Conservation (phyloP, 441 rosid genomes). For the Erysimum cheiri region DNA sequence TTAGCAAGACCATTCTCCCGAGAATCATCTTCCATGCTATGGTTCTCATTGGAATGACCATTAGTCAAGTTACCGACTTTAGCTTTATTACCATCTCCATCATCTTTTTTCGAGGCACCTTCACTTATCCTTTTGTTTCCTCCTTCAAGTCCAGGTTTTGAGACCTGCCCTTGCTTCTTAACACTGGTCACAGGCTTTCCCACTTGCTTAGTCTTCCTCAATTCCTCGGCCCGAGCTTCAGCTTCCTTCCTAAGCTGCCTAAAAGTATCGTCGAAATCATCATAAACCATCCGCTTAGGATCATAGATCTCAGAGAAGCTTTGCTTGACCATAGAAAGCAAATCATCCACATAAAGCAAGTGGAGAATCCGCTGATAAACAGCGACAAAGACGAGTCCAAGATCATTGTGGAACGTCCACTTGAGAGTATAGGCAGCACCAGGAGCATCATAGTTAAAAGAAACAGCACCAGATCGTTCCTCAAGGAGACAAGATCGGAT, state of each 20-base stretch:
- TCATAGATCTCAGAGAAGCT: constrained; percentile 81
- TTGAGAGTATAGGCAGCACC: constrained; percentile 92
- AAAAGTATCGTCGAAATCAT: constrained; percentile 79
- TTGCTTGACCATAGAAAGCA: constrained; percentile 77
- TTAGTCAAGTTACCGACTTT: constrained; percentile 61
- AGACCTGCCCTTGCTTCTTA: constrained; percentile 69
- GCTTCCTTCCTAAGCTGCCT: constrained; percentile 96
- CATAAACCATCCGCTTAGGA: constrained; percentile 62
- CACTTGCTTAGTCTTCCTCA: constrained; percentile 70
- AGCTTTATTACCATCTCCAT: constrained; percentile 55
- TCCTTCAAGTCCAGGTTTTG: constrained; percentile 63
- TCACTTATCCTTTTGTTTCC: constrained; percentile 62
- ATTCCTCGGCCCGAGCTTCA: constrained; percentile 85
- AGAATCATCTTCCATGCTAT: constrained; percentile 48
- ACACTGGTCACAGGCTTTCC: constrained; percentile 56
- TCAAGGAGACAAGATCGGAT: constrained; percentile 92
- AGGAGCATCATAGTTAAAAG: constrained; percentile 73
- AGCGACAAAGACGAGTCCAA: constrained; percentile 92
- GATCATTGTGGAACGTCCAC: constrained; percentile 96
- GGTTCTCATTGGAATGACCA: constrained; percentile 65
- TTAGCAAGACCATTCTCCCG: constrained; percentile 59
- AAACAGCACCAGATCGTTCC: constrained; percentile 89
- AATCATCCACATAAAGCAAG: constrained; percentile 85
- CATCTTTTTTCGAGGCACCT: constrained; percentile 50
- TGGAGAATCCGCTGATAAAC: constrained; percentile 94